Evolutionary conservation across 169 alveolate genomes (phyloP).

Genomic region (Miamiensis avidus): DNA sequence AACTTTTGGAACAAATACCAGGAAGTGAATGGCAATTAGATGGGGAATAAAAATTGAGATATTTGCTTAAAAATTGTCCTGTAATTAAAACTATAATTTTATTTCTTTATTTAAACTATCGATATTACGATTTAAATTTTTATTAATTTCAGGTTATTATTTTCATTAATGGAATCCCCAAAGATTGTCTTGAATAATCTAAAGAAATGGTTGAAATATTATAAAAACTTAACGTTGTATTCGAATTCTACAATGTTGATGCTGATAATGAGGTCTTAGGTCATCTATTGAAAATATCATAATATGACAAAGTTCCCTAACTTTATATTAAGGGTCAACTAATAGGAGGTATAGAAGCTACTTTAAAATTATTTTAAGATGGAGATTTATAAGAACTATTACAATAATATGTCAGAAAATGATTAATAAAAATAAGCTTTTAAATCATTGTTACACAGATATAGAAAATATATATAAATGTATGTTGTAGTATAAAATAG

Average conservation of each 20-base stretch:
- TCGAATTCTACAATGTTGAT: constrained; percentile 38
- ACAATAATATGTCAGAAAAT: not conserved
- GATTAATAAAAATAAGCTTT: not conserved
- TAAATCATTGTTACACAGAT: no score
- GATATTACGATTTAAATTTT: no score
- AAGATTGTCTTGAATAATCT: constrained; percentile 24
- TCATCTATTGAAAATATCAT: not conserved
- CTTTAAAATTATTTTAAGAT: constrained; percentile 4
- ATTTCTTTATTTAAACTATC: not conserved
- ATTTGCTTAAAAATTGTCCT: constrained; percentile 11
- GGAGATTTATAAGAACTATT: constrained; percentile 6
- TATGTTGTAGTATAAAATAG: no score
- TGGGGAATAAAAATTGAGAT: constrained; percentile 27
- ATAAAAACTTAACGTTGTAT: not conserved
- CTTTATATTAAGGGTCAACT: constrained; percentile 18
- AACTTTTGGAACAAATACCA: constrained; percentile 29
- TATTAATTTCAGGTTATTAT: not conserved
- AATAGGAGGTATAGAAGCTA: constrained; percentile 22
- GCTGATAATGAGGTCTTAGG: constrained; percentile 20
- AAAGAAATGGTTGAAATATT: constrained; percentile 26
- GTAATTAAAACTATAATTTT: not conserved
- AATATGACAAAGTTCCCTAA: constrained; percentile 20
- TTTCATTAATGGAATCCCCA: constrained; percentile 45
- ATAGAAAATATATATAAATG: no score
- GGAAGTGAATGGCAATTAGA: constrained; percentile 33